Percentiles rank a stretch among this genome's conserved stretches.
phyloP scores from a whole-genome alignment of 208 protist genomes.

The Leishmania gerbilli region DNA sequence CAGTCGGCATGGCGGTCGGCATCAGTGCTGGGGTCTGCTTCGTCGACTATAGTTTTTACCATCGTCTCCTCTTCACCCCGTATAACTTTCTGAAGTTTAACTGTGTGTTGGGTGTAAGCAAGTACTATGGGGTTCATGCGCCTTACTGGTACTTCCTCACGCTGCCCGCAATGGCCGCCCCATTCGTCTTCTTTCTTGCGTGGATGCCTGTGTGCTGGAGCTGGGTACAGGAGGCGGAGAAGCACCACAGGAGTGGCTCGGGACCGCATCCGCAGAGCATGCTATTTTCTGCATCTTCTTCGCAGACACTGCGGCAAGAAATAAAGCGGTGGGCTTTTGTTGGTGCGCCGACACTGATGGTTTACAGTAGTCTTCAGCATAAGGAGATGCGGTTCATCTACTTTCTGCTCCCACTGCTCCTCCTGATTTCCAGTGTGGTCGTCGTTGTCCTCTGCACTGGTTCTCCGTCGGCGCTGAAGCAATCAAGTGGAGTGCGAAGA shows the following conservation, averaged over 20 bases:
- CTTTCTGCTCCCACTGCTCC: constrained; percentile 45
- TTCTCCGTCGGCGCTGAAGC: background rate
- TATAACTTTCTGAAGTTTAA: constrained; percentile 89
- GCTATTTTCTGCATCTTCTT: background rate
- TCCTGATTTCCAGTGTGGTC: constrained; percentile 56
- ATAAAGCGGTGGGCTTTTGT: constrained; percentile 21
- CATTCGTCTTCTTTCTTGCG: constrained; percentile 47
- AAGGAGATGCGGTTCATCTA: constrained; percentile 95
- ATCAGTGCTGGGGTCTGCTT: constrained; percentile 24
- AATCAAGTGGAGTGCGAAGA: background rate
- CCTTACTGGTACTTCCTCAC: constrained; percentile 85
- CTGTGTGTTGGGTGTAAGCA: constrained; percentile 71
- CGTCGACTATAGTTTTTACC: constrained; percentile 70
- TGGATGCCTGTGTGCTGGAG: constrained; percentile 26
- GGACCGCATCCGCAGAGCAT: background rate
- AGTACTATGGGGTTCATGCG: constrained; percentile 90
- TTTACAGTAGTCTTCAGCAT: constrained; percentile 88
- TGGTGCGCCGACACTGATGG: constrained; percentile 17
- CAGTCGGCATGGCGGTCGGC: constrained; percentile 30
- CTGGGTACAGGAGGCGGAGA: background rate
- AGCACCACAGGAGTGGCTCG: background rate
- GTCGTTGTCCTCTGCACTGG: constrained; percentile 30
- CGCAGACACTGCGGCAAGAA: constrained; percentile 17
- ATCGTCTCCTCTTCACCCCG: constrained; percentile 52
- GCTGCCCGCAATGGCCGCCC: constrained; percentile 67